Evolutionary conservation across 345 rosid species (phyloP).

Genomic region (Stellera chamaejasme): DNA sequence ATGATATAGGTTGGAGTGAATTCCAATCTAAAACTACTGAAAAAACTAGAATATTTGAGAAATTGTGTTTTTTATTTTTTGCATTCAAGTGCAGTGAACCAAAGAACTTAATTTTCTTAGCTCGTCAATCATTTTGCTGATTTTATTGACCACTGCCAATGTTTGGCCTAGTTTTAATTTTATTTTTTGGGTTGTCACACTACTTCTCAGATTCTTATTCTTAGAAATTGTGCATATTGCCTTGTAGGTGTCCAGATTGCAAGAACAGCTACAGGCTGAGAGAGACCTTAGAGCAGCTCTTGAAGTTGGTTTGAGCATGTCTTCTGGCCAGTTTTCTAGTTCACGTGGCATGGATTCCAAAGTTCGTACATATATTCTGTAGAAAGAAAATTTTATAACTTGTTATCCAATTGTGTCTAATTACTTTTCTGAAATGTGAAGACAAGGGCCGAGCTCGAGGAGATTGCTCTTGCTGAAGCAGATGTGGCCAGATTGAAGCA

Average conservation of each 20-base stretch:
- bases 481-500: conserved; percentile 99
- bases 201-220: not conserved
- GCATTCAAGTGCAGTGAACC: no score
- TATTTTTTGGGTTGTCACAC: not conserved
- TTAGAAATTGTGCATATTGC: conserved; percentile 17
- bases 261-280: conserved; percentile 99
- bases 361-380: conserved; percentile 32
- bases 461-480: conserved; percentile 99
- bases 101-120: no score
- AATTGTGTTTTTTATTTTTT: no score
- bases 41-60: no score
- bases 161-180: no score
- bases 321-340: conserved; percentile 73
- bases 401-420: conserved; percentile 16
- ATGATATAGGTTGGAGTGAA: no score
- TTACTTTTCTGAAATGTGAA: conserved; percentile 34
- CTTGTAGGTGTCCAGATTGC: conserved; percentile 81
- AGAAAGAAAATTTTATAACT: conserved; percentile 1
- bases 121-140: no score
- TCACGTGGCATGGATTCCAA: conserved; percentile 94
- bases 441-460: conserved; percentile 99
- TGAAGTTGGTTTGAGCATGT: conserved; percentile 99
- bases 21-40: no score
- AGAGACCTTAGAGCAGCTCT: conserved; percentile 97
- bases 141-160: no score